phyloP scores from a whole-genome alignment of 192 early-diverging fungal species.

The Lunasporangiospora selenospora region DNA sequence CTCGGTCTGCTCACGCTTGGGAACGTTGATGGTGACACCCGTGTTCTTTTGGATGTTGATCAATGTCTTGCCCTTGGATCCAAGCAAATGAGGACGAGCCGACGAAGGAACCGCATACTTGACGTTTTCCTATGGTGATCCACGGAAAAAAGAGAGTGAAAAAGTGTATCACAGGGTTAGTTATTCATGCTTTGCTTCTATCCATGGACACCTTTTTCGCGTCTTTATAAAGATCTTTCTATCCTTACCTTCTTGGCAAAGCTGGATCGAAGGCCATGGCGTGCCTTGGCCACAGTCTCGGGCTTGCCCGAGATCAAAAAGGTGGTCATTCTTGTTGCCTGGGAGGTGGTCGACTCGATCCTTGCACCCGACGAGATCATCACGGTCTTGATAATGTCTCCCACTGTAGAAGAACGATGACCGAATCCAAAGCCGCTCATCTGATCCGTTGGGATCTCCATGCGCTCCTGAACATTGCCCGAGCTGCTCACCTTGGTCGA shows the following conservation, averaged over 20 bases:
- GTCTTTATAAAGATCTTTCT: not conserved
- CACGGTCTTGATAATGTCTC: slow-evolving; percentile 66
- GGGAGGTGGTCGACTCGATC: slow-evolving; percentile 86
- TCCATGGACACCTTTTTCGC: too few species aligned
- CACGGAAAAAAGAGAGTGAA: too few species aligned
- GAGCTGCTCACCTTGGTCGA: slow-evolving; percentile 40
- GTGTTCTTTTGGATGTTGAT: slow-evolving; percentile 78
- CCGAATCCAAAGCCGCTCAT: slow-evolving; percentile 51
- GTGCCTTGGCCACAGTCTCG: slow-evolving; percentile 80
- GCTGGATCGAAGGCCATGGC: slow-evolving; percentile 76
- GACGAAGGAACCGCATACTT: slow-evolving; percentile 75
- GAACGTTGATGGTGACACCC: slow-evolving; percentile 76
- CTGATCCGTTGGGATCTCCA: slow-evolving; percentile 60
- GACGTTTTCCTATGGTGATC: slow-evolving; percentile 42
- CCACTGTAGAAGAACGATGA: slow-evolving; percentile 52
- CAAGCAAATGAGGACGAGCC: slow-evolving; percentile 83
- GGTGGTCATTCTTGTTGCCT: slow-evolving; percentile 72
- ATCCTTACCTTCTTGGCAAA: slow-evolving; percentile 70
- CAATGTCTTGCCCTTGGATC: slow-evolving; percentile 81
- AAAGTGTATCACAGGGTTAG: too few species aligned
- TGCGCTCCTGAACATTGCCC: slow-evolving; percentile 62
- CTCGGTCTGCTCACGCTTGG: slow-evolving; percentile 57
- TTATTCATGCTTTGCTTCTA: too few species aligned
- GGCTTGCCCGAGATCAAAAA: slow-evolving; percentile 85
- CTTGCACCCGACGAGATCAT: slow-evolving; percentile 72